Conservation (phyloP, 768 basidiomycete species). For the Infundibulicybe gibba region DNA sequence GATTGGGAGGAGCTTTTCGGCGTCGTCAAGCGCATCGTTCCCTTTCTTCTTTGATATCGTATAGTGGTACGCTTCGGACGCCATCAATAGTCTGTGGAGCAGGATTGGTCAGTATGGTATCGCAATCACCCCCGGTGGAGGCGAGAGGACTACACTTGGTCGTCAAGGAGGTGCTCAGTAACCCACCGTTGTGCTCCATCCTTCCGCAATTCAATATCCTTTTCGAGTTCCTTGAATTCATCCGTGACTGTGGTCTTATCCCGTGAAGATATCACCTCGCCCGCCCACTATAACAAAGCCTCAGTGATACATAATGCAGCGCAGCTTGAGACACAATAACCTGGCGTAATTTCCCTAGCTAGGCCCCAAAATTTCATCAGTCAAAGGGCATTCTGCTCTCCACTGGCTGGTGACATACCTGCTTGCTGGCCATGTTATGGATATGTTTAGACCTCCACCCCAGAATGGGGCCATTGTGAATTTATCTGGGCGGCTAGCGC, state of each 20-base stretch:
- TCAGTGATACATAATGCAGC: slow-evolving; percentile 16
- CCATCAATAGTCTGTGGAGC: slow-evolving; percentile 56
- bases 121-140: not conserved
- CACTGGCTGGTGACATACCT: slow-evolving; percentile 33
- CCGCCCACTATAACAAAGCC: slow-evolving; percentile 64
- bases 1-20: slow-evolving; percentile 70
- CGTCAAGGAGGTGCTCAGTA: not conserved
- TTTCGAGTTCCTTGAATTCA: slow-evolving; percentile 78
- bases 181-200: slow-evolving; percentile 71
- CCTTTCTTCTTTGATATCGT: slow-evolving; percentile 75
- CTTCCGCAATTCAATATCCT: slow-evolving; percentile 78
- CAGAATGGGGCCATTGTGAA: not conserved
- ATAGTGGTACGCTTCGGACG: slow-evolving; percentile 69
- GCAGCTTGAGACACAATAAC: slow-evolving; percentile 31
- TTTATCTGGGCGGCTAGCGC: not conserved
- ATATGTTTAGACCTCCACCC: not conserved
- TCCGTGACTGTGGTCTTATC: slow-evolving; percentile 78
- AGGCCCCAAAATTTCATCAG: slow-evolving; percentile 1
- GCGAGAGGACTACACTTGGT: not conserved
- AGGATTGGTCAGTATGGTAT: not conserved
- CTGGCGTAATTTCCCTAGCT: slow-evolving; percentile 81
- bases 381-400: not conserved
- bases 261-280: slow-evolving; percentile 81
- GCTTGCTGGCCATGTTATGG: slow-evolving; percentile 58
- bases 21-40: slow-evolving; percentile 55